These are phyloP conservation scores for Scytalidium lignicola DNA, from an alignment of 2,329 filamentous ascomycete genomes.

Conservation along the genomic window DNA sequence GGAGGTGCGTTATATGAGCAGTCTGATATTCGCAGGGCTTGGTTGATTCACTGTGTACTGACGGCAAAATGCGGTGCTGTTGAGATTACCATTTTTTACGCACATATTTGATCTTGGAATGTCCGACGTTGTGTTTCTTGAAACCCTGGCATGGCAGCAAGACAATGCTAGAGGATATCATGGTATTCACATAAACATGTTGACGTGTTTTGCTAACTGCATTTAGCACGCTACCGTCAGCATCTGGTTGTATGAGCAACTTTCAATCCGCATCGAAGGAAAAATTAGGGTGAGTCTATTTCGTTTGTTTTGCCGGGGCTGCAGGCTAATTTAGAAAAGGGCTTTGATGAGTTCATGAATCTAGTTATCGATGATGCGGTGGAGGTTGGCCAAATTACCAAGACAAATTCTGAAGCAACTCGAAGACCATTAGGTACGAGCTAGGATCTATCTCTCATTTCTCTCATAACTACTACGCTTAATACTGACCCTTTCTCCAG, in stretches of 20 bases:
- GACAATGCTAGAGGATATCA: too few species aligned
- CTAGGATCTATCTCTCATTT: conserved; percentile 7
- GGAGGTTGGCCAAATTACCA: conserved; percentile 81
- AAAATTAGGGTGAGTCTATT: conserved; percentile 75
- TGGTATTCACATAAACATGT: not conserved
- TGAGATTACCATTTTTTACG: too few species aligned
- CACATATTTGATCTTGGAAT: too few species aligned
- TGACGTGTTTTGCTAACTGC: too few species aligned
- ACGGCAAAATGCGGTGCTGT: too few species aligned
- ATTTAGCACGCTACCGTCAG: conserved; percentile 66
- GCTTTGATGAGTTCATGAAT: conserved; percentile 99
- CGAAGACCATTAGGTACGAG: conserved; percentile 71
- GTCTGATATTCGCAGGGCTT: too few species aligned
- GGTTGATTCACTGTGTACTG: too few species aligned
- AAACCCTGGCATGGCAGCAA: not conserved
- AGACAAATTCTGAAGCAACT: conserved; percentile 67
- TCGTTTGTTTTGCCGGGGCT: not conserved
- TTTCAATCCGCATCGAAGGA: conserved; percentile 89
- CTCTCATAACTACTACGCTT: too few species aligned
- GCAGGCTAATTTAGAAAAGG: conserved; percentile 45
- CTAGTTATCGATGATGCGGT: conserved; percentile 92
- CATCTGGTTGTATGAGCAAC: conserved; percentile 96
- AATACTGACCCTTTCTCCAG: conserved; percentile 31
- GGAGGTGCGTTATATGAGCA: too few species aligned
- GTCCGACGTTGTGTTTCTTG: not conserved